Evolutionary conservation across 768 basidiomycete genomes (phyloP).

Genomic region (Tricholoma terreum): DNA sequence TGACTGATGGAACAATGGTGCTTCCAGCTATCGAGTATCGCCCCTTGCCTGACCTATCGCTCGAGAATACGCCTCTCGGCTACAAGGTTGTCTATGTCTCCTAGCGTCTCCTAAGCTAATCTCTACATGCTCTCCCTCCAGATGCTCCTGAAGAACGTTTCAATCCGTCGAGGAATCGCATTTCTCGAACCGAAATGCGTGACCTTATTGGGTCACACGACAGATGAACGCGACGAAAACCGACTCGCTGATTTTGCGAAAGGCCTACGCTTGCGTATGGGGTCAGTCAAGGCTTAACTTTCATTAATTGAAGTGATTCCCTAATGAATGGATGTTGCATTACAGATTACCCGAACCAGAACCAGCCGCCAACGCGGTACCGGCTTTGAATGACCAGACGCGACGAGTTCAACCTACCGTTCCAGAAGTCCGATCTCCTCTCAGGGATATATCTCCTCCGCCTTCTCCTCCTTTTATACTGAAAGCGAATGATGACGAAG

Average conservation of each 20-base stretch:
- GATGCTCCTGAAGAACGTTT: slow-evolving; percentile 69
- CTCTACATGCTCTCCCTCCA: slow-evolving; percentile 24
- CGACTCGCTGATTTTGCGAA: slow-evolving; percentile 60
- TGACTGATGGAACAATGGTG: slow-evolving; percentile 73
- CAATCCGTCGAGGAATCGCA: slow-evolving; percentile 65
- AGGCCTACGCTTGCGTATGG: slow-evolving; percentile 59
- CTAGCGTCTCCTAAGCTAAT: background rate
- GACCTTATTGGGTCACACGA: slow-evolving; percentile 54
- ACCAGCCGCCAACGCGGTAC: slow-evolving; percentile 6
- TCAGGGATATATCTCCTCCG: slow-evolving; percentile 37
- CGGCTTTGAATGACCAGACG: slow-evolving; percentile 9
- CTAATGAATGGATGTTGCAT: slow-evolving; percentile 7
- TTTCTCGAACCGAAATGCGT: slow-evolving; percentile 74
- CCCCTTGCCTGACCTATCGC: slow-evolving; percentile 55
- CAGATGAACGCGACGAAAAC: slow-evolving; percentile 60
- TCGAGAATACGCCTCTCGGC: slow-evolving; percentile 79
- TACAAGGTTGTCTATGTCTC: slow-evolving; percentile 59
- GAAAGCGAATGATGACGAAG: slow-evolving; percentile 34
- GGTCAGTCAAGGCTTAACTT: slow-evolving; percentile 48
- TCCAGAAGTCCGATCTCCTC: slow-evolving; percentile 31
- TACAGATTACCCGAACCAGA: slow-evolving; percentile 24
- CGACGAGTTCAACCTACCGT: slow-evolving; percentile 10
- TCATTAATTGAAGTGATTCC: background rate
- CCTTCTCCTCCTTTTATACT: slow-evolving; percentile 21
- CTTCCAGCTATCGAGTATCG: slow-evolving; percentile 80